A percentile compares a stretch with the other conserved stretches of the same genome.
Evolutionary conservation across 331 rosid species (phyloP).

Genomic region (Spiraea crenata): DNA sequence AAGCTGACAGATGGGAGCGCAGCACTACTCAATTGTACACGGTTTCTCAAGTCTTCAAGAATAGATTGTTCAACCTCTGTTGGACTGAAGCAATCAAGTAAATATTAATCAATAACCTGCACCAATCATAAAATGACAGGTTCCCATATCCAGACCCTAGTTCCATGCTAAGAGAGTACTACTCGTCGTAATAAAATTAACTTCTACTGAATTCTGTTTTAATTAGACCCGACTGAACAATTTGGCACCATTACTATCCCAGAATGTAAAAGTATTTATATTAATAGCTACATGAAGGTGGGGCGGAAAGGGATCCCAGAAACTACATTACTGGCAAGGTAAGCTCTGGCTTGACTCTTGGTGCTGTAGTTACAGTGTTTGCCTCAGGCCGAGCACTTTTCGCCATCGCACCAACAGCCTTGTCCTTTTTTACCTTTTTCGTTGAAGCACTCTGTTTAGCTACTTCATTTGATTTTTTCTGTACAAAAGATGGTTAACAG

Average conservation of each 20-base stretch:
- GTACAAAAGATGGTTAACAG: slow-evolving; percentile 27
- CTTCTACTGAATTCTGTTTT: neutral
- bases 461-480: slow-evolving; percentile 84
- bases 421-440: slow-evolving; percentile 86
- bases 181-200: neutral
- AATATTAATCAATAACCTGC: slow-evolving; percentile 20
- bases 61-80: slow-evolving; percentile 89
- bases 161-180: neutral
- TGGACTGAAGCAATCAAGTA: slow-evolving; percentile 57
- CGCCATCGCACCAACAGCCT: slow-evolving; percentile 65
- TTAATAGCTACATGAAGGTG: neutral
- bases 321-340: slow-evolving; percentile 75
- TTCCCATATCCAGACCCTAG: neutral
- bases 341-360: slow-evolving; percentile 93
- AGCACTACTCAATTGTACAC: slow-evolving; percentile 87
- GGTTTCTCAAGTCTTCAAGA: slow-evolving; percentile 92
- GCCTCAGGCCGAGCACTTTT: slow-evolving; percentile 72
- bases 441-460: slow-evolving; percentile 81
- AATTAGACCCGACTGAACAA: neutral
- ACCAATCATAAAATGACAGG: slow-evolving; percentile 1
- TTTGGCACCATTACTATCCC: neutral
- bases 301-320: slow-evolving; percentile 23
- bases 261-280: neutral
- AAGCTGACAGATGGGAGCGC: slow-evolving; percentile 95
- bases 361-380: slow-evolving; percentile 52